Evolutionary conservation across 2,329 filamentous ascomycete species (phyloP), one percentile per base, ranked within the genome.

Genomic region (Chrysoporthe cubensis): DNA sequence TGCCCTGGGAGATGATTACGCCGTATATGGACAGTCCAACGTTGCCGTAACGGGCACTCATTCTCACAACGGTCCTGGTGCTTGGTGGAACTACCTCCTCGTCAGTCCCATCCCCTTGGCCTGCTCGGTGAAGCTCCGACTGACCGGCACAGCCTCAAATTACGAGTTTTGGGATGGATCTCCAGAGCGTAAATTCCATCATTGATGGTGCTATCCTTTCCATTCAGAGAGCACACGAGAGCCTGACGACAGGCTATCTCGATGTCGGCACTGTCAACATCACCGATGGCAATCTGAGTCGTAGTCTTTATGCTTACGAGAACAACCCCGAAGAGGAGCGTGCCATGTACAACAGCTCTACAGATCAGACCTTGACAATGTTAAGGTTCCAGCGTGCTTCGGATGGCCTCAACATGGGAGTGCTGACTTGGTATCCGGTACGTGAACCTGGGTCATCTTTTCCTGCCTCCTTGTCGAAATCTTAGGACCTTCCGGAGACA

Each of bases 81-180:
- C 91, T 6, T 98, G 94, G 93, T 84, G 96, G 76, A 98, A 98
- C 79, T 98, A 97, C 76, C 85, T 98, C 11, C 84, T 97, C 6
- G 63, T 65, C 0, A 65, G 63, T 59, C 16, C 34, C n/a, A 21
- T 9, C 26, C 9, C 11, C 2, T 46, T 3, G 44, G 44, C 13
- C 13, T 56, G n/a, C 13, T 14, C 40, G 21, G 26, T 42, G 13
- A n/a, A 42, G 1, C 2, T 4, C n/a, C 13, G 13, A 34, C 61
- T 52, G 34, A 44, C 37, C 13, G 4, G 9, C 11, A 7, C 21
- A 65, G 63, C 95, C 94, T 8, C 94, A 97, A 76, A 91, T 98
- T 71, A 96, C 95, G 0, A 94, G 90, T 74, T 85, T 91, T 68
- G 95, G 95, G 0, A 97, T 97, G 73, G 87, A 93, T 78, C 88